These are phyloP conservation scores for Acanthamoeba lugdunensis DNA, from an alignment of 208 protist genomes.

Conservation along the genomic window DNA sequence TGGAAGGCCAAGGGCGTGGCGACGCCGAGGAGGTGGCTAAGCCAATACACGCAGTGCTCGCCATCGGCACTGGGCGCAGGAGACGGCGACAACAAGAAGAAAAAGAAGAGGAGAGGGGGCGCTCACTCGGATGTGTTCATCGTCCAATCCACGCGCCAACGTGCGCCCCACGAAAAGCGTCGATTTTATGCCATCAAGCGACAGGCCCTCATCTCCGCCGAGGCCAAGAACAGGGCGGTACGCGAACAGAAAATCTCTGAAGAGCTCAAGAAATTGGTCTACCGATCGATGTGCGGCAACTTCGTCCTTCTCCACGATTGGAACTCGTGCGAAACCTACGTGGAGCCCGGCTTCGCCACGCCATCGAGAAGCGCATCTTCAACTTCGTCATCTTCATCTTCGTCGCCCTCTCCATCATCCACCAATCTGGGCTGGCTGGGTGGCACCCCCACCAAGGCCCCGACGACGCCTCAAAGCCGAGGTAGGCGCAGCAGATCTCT, in stretches of 20 bases:
- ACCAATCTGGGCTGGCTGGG: background rate
- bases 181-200: background rate
- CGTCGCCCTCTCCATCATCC: background rate
- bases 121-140: slow-evolving; percentile 31
- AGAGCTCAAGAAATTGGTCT: slow-evolving; percentile 7
- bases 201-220: background rate
- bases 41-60: slow-evolving; percentile 13
- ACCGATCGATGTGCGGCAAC: slow-evolving; percentile 14
- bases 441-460: background rate
- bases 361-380: background rate
- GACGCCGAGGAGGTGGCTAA: background rate
- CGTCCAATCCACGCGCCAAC: background rate
- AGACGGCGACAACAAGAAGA: background rate
- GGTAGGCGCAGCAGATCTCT: background rate
- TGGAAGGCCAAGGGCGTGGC: slow-evolving; percentile 28
- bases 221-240: background rate
- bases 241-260: background rate
- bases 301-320: slow-evolving; percentile 37
- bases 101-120: background rate
- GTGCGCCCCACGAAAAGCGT: background rate
- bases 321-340: background rate
- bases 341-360: background rate
- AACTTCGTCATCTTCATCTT: background rate
- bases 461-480: background rate
- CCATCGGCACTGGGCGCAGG: background rate